Percentiles rank a stretch among this genome's conserved stretches.
Evolutionary conservation across 1,139 yeast species (phyloP).

Genomic region (Sugiyamaella novakii): DNA sequence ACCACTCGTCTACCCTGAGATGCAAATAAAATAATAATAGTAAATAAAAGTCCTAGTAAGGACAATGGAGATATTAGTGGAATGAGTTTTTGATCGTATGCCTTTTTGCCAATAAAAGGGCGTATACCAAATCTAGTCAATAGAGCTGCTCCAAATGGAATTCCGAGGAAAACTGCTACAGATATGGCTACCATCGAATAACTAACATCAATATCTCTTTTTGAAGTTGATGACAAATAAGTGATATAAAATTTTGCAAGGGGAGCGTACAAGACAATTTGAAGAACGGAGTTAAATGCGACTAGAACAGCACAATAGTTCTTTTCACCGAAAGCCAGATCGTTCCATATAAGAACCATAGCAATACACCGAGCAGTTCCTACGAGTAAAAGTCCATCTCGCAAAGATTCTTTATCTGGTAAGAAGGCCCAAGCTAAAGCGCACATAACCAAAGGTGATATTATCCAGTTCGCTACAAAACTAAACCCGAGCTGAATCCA

Average conservation of each 20-base stretch:
- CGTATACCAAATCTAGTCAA: constrained; percentile 45
- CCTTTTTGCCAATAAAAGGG: constrained; percentile 38
- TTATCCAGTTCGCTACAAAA: constrained; percentile 55
- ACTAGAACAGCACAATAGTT: constrained; percentile 58
- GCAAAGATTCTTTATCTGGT: constrained; percentile 52
- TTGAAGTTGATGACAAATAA: constrained; percentile 37
- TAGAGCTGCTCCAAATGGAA: constrained; percentile 55
- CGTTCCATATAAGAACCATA: constrained; percentile 66
- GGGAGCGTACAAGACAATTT: constrained; percentile 59
- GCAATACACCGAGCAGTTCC: constrained; percentile 66
- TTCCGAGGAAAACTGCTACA: constrained; percentile 58
- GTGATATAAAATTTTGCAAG: constrained; percentile 46
- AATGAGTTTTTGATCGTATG: constrained; percentile 44
- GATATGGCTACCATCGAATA: constrained; percentile 53
- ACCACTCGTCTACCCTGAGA: constrained; percentile 54
- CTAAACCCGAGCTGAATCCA: constrained; percentile 47
- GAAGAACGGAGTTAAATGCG: constrained; percentile 54
- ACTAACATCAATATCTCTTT: constrained; percentile 35
- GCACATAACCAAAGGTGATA: constrained; percentile 59
- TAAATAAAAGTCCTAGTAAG: constrained; percentile 55
- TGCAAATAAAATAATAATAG: constrained; percentile 56
- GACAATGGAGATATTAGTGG: constrained; percentile 54
- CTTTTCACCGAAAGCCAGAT: constrained; percentile 56
- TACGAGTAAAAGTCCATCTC: constrained; percentile 59
- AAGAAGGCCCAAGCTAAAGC: constrained; percentile 59